Base-by-base conservation (phyloP, 352 stramenopile genomes). In the Poterioochromonas sp. region DNA sequence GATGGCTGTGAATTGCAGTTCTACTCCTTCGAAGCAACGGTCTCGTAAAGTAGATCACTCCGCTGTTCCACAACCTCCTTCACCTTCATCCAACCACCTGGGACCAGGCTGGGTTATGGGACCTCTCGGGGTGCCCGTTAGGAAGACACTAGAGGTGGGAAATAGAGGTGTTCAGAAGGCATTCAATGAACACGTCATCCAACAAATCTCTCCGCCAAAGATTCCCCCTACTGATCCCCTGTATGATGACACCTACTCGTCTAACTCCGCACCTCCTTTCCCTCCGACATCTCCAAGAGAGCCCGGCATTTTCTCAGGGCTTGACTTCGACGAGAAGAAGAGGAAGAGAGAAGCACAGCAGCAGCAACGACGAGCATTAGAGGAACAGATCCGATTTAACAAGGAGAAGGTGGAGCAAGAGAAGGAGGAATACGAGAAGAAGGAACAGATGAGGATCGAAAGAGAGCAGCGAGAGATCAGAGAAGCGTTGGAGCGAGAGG, bases 21-120 rank as follows among this genome's bases (percentile, higher is more conserved):
- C n/a, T n/a, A n/a, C n/a, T n/a, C n/a, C n/a, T n/a, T n/a, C n/a
- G n/a, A n/a, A n/a, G n/a, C n/a, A n/a, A n/a, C n/a, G n/a, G n/a
- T n/a, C n/a, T n/a, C n/a, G n/a, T n/a, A n/a, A n/a, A n/a, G n/a
- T n/a, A n/a, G n/a, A n/a, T n/a, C n/a, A n/a, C n/a, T n/a, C n/a
- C n/a, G n/a, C n/a, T n/a, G n/a, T n/a, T n/a, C n/a, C n/a, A n/a
- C n/a, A n/a, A n/a, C n/a, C n/a, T n/a, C n/a, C n/a, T n/a, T n/a
- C n/a, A n/a, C n/a, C n/a, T n/a, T n/a, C n/a, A n/a, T n/a, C n/a
- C n/a, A n/a, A n/a, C n/a, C n/a, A n/a, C n/a, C 8, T 32, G 2
- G 51, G 29, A 32, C 51, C 51, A 34, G 60, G 60, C 8, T 69
- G 60, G 60, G 34, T 43, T 8, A 69, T 69, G 60, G 60, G 60